Conservation (phyloP, 2,329 filamentous ascomycete genomes). For the Botrytis paeoniae region DNA sequence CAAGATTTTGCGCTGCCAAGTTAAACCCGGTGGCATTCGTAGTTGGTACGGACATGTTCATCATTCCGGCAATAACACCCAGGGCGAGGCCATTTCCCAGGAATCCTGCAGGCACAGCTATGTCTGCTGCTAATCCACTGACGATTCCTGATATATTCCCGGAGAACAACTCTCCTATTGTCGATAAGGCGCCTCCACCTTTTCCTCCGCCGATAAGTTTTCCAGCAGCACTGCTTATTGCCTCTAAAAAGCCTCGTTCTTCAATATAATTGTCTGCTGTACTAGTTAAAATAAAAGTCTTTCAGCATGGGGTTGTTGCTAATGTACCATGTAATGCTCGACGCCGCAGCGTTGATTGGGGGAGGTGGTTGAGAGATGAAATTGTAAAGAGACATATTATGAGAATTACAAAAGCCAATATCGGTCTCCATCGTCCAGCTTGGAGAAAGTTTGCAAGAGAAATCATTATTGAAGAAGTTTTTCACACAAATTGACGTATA, state of each 20-base stretch:
- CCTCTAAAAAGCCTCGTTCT: neutral
- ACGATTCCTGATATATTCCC: neutral
- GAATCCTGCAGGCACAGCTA: neutral
- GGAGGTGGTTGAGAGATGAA: neutral
- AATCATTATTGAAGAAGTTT: neutral
- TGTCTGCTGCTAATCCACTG: neutral
- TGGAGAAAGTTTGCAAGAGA: neutral
- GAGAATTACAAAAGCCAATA: neutral
- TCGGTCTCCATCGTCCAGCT: neutral
- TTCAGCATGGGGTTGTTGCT: neutral
- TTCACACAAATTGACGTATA: neutral
- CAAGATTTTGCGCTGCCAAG: neutral
- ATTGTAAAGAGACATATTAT: neutral
- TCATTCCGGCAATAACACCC: neutral
- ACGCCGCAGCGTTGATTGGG: neutral
- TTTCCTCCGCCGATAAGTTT: neutral
- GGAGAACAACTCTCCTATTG: neutral
- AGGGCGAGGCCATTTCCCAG: neutral
- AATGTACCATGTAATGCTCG: neutral
- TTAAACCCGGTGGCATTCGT: neutral
- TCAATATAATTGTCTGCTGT: neutral
- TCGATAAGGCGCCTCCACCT: neutral
- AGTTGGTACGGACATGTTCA: neutral
- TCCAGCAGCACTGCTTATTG: neutral
- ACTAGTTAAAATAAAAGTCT: neutral